These are phyloP conservation scores for Wickerhamiella shivajii DNA, from an alignment of 805 yeast genomes.

Conservation along the genomic window DNA sequence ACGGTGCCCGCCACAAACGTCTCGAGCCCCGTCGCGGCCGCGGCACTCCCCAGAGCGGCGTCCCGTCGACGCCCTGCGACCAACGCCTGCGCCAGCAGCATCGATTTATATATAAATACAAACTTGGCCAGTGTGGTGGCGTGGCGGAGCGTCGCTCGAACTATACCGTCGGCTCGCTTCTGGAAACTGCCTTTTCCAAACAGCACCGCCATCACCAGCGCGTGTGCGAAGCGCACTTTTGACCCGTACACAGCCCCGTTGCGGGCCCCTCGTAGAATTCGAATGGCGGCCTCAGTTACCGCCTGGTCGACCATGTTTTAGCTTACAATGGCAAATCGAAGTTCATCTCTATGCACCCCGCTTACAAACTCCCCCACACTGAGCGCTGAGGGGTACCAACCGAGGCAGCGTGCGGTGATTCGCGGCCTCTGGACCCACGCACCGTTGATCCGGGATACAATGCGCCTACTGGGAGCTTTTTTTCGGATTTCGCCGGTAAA, in stretches of 20 bases:
- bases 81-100: conserved; percentile 20
- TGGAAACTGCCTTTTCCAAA: conserved; percentile 37
- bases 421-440: too few relatives aligned
- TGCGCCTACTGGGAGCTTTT: too few relatives aligned
- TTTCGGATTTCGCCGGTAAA: too few relatives aligned
- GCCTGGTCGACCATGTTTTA: conserved; percentile 7
- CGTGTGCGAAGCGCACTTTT: conserved; percentile 46
- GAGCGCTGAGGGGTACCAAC: too few relatives aligned
- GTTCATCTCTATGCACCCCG: too few relatives aligned
- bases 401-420: too few relatives aligned
- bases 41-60: conserved; percentile 10
- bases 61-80: conserved; percentile 16
- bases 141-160: conserved; percentile 40
- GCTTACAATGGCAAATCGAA: too few relatives aligned
- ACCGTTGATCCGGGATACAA: too few relatives aligned
- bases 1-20: conserved; percentile 27
- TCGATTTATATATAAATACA: conserved; percentile 38
- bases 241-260: conserved; percentile 49
- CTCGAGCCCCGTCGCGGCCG: conserved; percentile 13
- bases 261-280: conserved; percentile 26
- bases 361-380: too few relatives aligned
- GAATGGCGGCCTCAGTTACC: conserved; percentile 7
- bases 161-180: conserved; percentile 30
- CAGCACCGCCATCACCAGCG: conserved; percentile 44
- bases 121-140: conserved; percentile 41